Base-by-base conservation (phyloP, 1,139 yeast species). In the Blastobotrys apis region DNA sequence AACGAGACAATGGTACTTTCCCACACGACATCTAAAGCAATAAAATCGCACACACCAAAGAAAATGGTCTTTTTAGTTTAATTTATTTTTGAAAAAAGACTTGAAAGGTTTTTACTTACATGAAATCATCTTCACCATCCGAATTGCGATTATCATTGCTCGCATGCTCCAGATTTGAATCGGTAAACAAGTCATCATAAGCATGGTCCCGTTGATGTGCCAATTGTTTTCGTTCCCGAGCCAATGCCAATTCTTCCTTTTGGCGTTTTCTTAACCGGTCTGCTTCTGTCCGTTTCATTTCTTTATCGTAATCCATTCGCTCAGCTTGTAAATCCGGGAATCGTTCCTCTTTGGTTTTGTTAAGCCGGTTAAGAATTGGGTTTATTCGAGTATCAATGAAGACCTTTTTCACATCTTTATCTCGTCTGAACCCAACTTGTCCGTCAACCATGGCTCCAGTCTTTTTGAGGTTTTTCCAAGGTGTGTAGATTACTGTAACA, bases 391-490 rank as follows among this genome's bases (percentile, higher is more conserved):
- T 74, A 44, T 72, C 74, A 27, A 86, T 73, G 52, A 72, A 74
- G 22, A 79, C 63, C 50, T 79, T 72, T 52, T 71, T 77, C 26
- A 83, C 81, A 49, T 73, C 72, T 3, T 72, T 72, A 45, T 81
- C 79, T 55, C 74, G 73, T 38, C 74, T 70, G 63, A 84, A 86
- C 1, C 86, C 77, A 3, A 85, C 95, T 37, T 88, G 87, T 3
- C 95, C 95, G n/a, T 76, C 77, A 41, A 78, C 88, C 94, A 84
- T 85, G 33, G 77, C 75, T 4, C 83, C 84, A 45, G 79, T 80
- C 51, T 84, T 82, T 41, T 75, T 74, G 45, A 86, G 68, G 59
- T 86, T 86, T 36, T 74, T 73, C 73, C 87, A 86, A 0, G 94
- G 88, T 0, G 95, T 85, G 56, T 80, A 80, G 42, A 86, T 76